These are phyloP conservation scores for Yueomyces sp. DNA, from an alignment of 805 yeast genomes.

Conservation along the genomic window DNA sequence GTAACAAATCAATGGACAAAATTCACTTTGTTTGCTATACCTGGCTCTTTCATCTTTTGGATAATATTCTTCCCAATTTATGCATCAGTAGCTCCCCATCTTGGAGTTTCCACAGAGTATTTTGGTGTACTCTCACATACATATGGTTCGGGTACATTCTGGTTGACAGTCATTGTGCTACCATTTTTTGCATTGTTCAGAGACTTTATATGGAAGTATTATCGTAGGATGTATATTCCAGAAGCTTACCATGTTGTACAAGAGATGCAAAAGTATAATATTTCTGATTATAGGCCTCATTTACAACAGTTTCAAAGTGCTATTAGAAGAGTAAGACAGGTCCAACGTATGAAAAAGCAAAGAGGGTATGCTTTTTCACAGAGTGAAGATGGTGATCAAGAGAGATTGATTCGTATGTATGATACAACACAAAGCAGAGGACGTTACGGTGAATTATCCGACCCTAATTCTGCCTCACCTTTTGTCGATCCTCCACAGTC, in stretches of 20 bases:
- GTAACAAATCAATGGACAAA: constrained; percentile 92
- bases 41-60: constrained; percentile 86
- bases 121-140: constrained; percentile 64
- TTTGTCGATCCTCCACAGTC: constrained; percentile 9
- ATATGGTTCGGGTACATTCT: constrained; percentile 66
- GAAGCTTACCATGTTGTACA: constrained; percentile 91
- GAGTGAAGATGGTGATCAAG: constrained; percentile 82
- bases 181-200: constrained; percentile 70
- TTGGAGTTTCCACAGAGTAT: constrained; percentile 73
- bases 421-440: constrained; percentile 85
- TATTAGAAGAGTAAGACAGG: constrained; percentile 93
- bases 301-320: constrained; percentile 95
- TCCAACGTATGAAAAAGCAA: constrained; percentile 94
- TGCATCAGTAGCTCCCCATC: constrained; percentile 71
- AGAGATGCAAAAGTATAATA: constrained; percentile 89
- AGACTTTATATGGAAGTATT: constrained; percentile 90
- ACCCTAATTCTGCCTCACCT: constrained; percentile 24
- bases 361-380: constrained; percentile 98
- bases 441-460: constrained; percentile 47
- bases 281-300: constrained; percentile 89
- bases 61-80: constrained; percentile 75
- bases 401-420: constrained; percentile 78
- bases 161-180: constrained; percentile 70
- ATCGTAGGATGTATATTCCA: constrained; percentile 82
- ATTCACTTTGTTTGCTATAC: constrained; percentile 81